Base-by-base conservation (phyloP, 1,139 yeast genomes). In the Kluyveromyces sp. region DNA sequence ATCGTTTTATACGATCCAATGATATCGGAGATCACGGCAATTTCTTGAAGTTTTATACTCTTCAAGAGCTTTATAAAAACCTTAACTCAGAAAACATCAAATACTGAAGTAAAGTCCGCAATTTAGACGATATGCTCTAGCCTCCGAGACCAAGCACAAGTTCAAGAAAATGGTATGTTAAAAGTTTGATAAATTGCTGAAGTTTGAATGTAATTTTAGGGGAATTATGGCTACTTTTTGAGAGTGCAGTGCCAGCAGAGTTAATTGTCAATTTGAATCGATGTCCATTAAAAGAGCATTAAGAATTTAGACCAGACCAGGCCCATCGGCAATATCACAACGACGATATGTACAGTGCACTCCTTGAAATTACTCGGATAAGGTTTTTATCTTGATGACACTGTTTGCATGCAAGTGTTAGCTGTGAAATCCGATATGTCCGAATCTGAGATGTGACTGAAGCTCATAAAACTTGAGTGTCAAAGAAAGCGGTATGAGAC, bases 1-100 rank as follows among this genome's bases (percentile, higher is more conserved):
- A 20, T 48, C 50, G 32, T 42, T 13, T 18, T n/a, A 12, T 30
- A 49, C 52, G 51, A 49, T 19, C 52, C 39, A 39, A 29, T 35
- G 33, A 41, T 46, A 41, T 33, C 28, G 11, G 28, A 8, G 39
- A n/a, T 20, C 39, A 43, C 19, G 43, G 48, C 13, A 30, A 30
- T 22, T 22, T 22, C 26, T 22, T 22, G 8, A 22, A 22, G 9
- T 22, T 22, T 22, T 22, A 6, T 6, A 22, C 26, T n/a, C 12
- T 12, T 7, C 12, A 7, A 15, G 33, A 30, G 17, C 12, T 30
- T 4, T 13, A 30, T n/a, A 35, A 22, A 35, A 35, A 20, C 3
- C 4, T 4, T 12, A 11, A n/a, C 12, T 12, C 28, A 20, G 8
- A 22, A 22, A 22, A 6, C 26, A 9, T 22, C 26, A 22, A 22